A percentile compares a stretch with the other conserved stretches of the same genome.
These are phyloP conservation scores for Coleophoma eucalyptorum DNA, from an alignment of 2,329 filamentous ascomycete genomes.

Conservation along the genomic window DNA sequence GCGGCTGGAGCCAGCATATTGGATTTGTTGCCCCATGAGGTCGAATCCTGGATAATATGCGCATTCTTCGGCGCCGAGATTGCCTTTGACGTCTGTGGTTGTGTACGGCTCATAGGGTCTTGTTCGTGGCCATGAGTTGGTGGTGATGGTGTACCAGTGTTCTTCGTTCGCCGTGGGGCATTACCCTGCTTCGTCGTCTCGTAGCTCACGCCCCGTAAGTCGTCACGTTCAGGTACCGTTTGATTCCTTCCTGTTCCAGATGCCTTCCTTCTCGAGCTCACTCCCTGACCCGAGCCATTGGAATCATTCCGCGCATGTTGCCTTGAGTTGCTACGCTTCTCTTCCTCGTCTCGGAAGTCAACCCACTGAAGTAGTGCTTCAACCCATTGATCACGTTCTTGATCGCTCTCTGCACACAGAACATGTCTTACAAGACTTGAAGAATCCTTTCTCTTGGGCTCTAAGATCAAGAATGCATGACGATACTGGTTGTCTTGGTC, in stretches of 20 bases:
- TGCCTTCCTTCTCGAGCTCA: slow-evolving; percentile 40
- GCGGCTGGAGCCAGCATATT: slow-evolving; percentile 43
- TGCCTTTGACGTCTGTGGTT: slow-evolving; percentile 36
- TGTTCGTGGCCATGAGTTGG: slow-evolving; percentile 22
- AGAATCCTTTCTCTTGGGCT: slow-evolving; percentile 95
- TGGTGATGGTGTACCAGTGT: slow-evolving; percentile 24
- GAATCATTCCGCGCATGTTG: slow-evolving; percentile 35
- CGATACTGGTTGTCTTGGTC: slow-evolving; percentile 92
- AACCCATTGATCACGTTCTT: slow-evolving; percentile 91
- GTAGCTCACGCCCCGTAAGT: slow-evolving; percentile 31
- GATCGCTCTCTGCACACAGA: slow-evolving; percentile 90
- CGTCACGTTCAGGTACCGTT: slow-evolving; percentile 31
- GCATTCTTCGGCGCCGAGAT: slow-evolving; percentile 87
- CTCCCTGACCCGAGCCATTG: slow-evolving; percentile 28
- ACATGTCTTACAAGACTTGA: slow-evolving; percentile 87
- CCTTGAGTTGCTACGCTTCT: slow-evolving; percentile 21
- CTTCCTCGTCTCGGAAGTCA: slow-evolving; percentile 63
- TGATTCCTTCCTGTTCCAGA: slow-evolving; percentile 25
- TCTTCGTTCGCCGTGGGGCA: slow-evolving; percentile 27
- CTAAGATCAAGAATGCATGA: slow-evolving; percentile 90
- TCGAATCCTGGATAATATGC: slow-evolving; percentile 75
- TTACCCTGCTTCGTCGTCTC: slow-evolving; percentile 30
- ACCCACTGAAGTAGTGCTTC: slow-evolving; percentile 86
- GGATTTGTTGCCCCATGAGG: slow-evolving; percentile 83
- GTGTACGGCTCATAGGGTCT: slow-evolving; percentile 19